These are phyloP conservation scores for Tetragonia tetragonoides DNA, from an alignment of 148 eudicot species.

Conservation along the genomic window DNA sequence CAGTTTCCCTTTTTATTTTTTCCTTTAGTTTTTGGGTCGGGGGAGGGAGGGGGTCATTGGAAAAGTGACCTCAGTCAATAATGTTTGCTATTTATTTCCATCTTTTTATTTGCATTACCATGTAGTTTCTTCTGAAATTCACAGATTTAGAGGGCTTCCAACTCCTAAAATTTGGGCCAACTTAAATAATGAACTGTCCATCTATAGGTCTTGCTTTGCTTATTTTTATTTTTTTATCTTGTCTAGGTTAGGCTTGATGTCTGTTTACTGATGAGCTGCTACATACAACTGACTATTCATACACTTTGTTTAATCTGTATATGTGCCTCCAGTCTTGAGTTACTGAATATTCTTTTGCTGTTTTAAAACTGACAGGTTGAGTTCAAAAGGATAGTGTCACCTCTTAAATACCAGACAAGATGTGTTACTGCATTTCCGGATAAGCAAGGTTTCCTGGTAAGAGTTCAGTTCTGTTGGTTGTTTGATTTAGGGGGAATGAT, in stretches of 20 bases:
- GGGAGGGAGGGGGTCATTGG: too few relatives aligned
- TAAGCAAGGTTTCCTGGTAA: conserved; percentile 92
- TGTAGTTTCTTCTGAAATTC: neutral
- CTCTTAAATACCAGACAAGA: conserved; percentile 93
- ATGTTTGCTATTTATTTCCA: neutral
- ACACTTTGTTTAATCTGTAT: neutral
- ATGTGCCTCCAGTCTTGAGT: neutral
- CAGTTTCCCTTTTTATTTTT: too few relatives aligned
- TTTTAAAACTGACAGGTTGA: conserved; percentile 48
- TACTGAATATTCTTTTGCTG: neutral
- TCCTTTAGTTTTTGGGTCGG: too few relatives aligned
- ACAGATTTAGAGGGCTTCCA: neutral
- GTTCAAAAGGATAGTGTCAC: conserved; percentile 78
- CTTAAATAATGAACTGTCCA: neutral
- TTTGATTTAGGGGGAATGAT: neutral
- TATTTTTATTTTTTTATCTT: neutral
- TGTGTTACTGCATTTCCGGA: conserved; percentile 97
- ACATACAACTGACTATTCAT: neutral
- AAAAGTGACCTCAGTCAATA: too few relatives aligned
- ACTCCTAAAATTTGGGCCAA: neutral
- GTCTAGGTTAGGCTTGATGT: neutral
- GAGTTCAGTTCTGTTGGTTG: neutral
- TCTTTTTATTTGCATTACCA: neutral
- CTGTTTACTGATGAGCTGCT: neutral
- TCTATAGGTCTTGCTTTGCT: neutral